Evolutionary conservation across 1,284 basidiomycete genomes (phyloP).

Genomic region (Porodaedalea pini): DNA sequence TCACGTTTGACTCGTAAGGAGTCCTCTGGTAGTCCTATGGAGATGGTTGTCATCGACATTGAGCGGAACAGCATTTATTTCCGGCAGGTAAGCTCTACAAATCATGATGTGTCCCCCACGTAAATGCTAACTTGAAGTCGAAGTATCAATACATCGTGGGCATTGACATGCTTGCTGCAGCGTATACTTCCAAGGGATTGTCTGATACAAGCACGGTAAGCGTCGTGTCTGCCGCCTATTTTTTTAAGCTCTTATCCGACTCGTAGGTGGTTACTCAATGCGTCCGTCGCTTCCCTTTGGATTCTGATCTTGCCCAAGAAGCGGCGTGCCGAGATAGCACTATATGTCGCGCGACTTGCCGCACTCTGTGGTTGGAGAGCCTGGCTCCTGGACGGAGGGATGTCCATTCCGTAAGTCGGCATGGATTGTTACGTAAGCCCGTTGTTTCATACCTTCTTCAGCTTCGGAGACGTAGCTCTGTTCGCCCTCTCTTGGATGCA

Average conservation of each 20-base stretch:
- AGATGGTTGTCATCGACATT: slow-evolving; percentile 18
- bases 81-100: slow-evolving; percentile 15
- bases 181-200: slow-evolving; percentile 11
- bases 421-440: too few relatives aligned
- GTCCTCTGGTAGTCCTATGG: slow-evolving; percentile 7
- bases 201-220: slow-evolving; percentile 11
- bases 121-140: neutral
- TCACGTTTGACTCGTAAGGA: neutral
- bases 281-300: slow-evolving; percentile 19
- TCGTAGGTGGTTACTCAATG: slow-evolving; percentile 20
- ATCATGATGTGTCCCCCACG: neutral
- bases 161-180: slow-evolving; percentile 20
- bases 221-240: neutral
- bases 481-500: slow-evolving; percentile 19
- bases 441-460: neutral
- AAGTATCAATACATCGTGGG: slow-evolving; percentile 21
- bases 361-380: slow-evolving; percentile 15
- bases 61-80: slow-evolving; percentile 20
- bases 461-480: slow-evolving; percentile 17
- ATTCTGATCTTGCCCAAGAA: slow-evolving; percentile 17
- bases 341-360: slow-evolving; percentile 22
- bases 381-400: slow-evolving; percentile 9
- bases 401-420: slow-evolving; percentile 9
- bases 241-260: neutral
- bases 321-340: slow-evolving; percentile 18